A percentile compares a stretch with the other conserved stretches of the same genome.
These are phyloP conservation scores for Sugiyamaella boreocaroliniensis DNA, from an alignment of 805 yeast species.

Conservation along the genomic window DNA sequence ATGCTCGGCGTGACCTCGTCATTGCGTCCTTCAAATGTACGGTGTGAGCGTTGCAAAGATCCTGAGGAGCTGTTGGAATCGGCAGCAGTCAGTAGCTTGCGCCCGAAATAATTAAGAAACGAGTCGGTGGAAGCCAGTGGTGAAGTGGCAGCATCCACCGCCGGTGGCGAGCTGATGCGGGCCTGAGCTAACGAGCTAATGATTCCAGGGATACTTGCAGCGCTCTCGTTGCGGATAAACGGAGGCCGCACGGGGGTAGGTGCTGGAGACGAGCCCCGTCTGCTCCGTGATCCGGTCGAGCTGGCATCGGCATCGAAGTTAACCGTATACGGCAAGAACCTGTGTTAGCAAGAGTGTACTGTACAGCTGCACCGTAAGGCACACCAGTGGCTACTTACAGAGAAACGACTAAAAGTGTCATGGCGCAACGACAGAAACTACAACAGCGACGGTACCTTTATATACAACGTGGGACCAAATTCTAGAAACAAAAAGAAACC, in stretches of 20 bases:
- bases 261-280: background rate
- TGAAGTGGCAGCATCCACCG: background rate
- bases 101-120: background rate
- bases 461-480: background rate
- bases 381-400: slow-evolving; percentile 16
- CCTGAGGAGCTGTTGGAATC: background rate
- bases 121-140: background rate
- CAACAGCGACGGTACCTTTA: too few species aligned
- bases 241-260: slow-evolving; percentile 1
- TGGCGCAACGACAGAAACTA: background rate
- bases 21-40: background rate
- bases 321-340: slow-evolving; percentile 28
- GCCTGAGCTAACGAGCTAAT: slow-evolving; percentile 1
- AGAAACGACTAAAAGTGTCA: slow-evolving; percentile 24
- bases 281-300: background rate
- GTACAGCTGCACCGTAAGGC: too few species aligned
- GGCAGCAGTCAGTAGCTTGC: background rate
- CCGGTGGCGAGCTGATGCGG: background rate
- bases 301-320: slow-evolving; percentile 19
- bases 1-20: slow-evolving; percentile 5
- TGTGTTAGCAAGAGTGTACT: slow-evolving; percentile 2
- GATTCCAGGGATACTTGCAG: slow-evolving; percentile 1
- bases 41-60: background rate
- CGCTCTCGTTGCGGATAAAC: slow-evolving; percentile 4
- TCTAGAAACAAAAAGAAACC: slow-evolving; percentile 1